phyloP scores from a whole-genome alignment of 2,329 filamentous ascomycete species.

The Colletotrichum shisoi region DNA sequence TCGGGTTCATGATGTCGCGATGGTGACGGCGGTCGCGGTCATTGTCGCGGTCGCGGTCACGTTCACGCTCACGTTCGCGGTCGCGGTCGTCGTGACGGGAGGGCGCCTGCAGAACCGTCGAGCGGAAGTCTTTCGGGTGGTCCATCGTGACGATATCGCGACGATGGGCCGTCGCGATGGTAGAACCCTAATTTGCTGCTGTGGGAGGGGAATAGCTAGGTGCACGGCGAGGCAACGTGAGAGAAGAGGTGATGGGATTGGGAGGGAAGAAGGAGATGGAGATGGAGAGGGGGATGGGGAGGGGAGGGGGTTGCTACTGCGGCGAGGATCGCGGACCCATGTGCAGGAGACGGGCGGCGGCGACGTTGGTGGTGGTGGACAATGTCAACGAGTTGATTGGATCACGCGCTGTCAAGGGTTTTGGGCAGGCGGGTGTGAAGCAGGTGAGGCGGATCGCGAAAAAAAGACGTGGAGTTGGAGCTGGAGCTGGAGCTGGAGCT shows the following conservation, averaged over 20 bases:
- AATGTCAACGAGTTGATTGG: constrained; percentile 5
- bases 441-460: constrained; percentile 38
- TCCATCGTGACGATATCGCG: constrained; percentile 51
- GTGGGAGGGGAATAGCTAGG: background rate
- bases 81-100: constrained; percentile 51
- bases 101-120: constrained; percentile 59
- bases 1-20: constrained; percentile 58
- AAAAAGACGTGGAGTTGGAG: constrained; percentile 27
- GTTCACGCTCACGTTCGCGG: no score
- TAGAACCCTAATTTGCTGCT: background rate
- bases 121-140: constrained; percentile 54
- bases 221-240: constrained; percentile 5
- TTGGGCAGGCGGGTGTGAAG: constrained; percentile 6
- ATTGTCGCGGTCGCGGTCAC: constrained; percentile 48
- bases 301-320: constrained; percentile 18
- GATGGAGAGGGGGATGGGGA: constrained; percentile 15
- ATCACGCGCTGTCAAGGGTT: constrained; percentile 27
- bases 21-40: constrained; percentile 49
- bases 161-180: constrained; percentile 32
- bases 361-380: constrained; percentile 3
- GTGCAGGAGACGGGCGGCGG: constrained; percentile 17
- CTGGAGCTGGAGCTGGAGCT: constrained; percentile 19
- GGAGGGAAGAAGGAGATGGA: background rate
- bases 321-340: constrained; percentile 37
- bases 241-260: background rate